Evolutionary conservation across 148 eudicot species (phyloP).

Genomic region (Arbutus unedo): DNA sequence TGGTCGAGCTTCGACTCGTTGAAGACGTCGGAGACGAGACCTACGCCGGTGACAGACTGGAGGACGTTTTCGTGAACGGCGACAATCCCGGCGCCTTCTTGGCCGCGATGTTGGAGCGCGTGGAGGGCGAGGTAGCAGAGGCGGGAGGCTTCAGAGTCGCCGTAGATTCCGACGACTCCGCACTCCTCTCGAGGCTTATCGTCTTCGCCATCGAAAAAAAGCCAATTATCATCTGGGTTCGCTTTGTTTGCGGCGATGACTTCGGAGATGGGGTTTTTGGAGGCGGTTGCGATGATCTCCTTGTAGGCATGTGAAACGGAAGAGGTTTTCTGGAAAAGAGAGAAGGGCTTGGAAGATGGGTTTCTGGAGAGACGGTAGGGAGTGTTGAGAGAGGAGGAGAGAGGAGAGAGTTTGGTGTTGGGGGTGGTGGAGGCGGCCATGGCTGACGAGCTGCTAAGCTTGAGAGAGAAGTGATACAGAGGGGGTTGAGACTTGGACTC

Average conservation of each 20-base stretch:
- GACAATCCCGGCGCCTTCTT: constrained; percentile 77
- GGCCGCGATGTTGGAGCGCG: constrained; percentile 78
- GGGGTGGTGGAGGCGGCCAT: constrained; percentile 26
- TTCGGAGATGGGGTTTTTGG: constrained; percentile 30
- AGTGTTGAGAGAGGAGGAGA: background rate
- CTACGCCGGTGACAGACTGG: constrained; percentile 57
- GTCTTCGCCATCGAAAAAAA: constrained; percentile 25
- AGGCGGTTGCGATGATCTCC: constrained; percentile 13
- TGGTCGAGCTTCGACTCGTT: constrained; percentile 49
- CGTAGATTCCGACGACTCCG: constrained; percentile 53
- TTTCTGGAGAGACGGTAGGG: background rate
- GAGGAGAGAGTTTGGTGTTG: constrained; percentile 5
- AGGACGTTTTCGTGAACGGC: constrained; percentile 39
- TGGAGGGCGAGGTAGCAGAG: constrained; percentile 56
- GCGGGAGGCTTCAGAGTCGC: constrained; percentile 49
- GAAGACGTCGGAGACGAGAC: constrained; percentile 64
- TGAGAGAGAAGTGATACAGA: too few relatives aligned
- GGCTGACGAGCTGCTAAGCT: background rate
- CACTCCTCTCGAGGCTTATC: constrained; percentile 52
- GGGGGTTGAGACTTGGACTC: too few relatives aligned
- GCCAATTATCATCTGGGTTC: constrained; percentile 8
- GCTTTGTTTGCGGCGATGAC: constrained; percentile 15
- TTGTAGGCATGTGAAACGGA: constrained; percentile 1
- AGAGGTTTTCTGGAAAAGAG: background rate
- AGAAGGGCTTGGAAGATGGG: constrained; percentile 5